These are phyloP conservation scores for Aureobasidium subglaciale DNA, from an alignment of 2,329 filamentous ascomycete genomes.

Conservation along the genomic window DNA sequence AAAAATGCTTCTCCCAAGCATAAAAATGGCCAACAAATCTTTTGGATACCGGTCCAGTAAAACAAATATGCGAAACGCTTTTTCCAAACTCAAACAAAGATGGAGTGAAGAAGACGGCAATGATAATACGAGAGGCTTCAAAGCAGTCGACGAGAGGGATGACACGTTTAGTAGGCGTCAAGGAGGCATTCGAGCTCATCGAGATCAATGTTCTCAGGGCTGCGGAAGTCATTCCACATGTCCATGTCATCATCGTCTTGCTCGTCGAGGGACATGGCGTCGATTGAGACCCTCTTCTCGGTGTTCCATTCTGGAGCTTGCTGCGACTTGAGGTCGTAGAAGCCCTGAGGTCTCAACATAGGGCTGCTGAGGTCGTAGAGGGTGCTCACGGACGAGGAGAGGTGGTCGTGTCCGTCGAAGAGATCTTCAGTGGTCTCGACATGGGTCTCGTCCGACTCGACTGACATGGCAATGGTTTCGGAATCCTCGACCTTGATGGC, in stretches of 20 bases:
- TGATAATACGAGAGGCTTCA: background rate
- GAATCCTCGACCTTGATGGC: slow-evolving; percentile 28
- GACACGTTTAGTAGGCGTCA: slow-evolving; percentile 41
- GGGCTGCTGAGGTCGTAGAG: slow-evolving; percentile 41
- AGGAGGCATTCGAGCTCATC: slow-evolving; percentile 88
- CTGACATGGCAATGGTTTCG: slow-evolving; percentile 28
- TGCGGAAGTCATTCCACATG: slow-evolving; percentile 41
- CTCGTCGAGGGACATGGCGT: slow-evolving; percentile 19
- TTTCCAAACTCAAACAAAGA: slow-evolving; percentile 4
- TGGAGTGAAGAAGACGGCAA: background rate
- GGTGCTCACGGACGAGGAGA: slow-evolving; percentile 43
- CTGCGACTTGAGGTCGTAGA: slow-evolving; percentile 12
- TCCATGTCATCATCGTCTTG: slow-evolving; percentile 25
- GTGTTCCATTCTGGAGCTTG: slow-evolving; percentile 5
- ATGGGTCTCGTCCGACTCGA: slow-evolving; percentile 41
- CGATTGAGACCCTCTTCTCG: slow-evolving; percentile 11
- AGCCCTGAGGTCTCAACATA: slow-evolving; percentile 32
- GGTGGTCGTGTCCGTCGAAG: slow-evolving; percentile 38
- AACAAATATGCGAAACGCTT: slow-evolving; percentile 7
- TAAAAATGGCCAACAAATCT: background rate
- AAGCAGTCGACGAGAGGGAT: background rate
- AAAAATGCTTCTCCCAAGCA: slow-evolving; percentile 1
- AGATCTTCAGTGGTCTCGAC: slow-evolving; percentile 44
- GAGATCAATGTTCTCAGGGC: slow-evolving; percentile 82
- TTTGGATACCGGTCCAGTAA: background rate